Evolutionary conservation across 805 yeast species (phyloP), one percentile per base, ranked within the genome.

Genomic region (Tetrapisispora phaffii): DNA sequence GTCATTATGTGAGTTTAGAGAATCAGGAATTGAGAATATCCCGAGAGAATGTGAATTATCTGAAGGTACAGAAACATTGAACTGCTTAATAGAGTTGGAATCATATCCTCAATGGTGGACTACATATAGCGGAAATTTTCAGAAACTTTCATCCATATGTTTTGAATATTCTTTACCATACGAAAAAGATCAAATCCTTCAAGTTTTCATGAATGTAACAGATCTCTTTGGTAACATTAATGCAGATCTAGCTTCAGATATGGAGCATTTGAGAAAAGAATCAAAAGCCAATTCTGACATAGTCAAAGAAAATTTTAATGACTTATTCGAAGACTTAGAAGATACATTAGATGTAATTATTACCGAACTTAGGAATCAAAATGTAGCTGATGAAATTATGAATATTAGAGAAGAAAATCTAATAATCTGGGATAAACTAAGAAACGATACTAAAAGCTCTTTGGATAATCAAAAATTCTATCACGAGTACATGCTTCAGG

Each of bases 31-130:
- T 1, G 54, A 51, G 4, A 66, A 63, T 16, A 44, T 50, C 23
- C 58, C 59, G 9, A 32, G 33, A n/a, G 35, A 42, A 21, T 57
- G 61, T 34, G 20, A 29, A 3, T 2, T 12, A 8, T 2, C 9
- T 3, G 32, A 23, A 3, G 15, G 44, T 70, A 20, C 5, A 19
- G n/a, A 21, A 7, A 71, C 13, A 24, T 36, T 59, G 39, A 58
- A 59, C 19, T 78, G 82, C 48, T 62, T 77, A 26, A 42, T 50
- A 3, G 60, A 65, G 2, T 49, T 76, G 34, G 75, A 75, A 44
- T 53, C 53, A 20, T 62, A 67, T 2, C 67, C 77, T 0, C 83
- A 80, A 51, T 77, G 81, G 73, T 82, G 90, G 90, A 80, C 88
- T 0, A 77, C 82, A 0, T 82, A 74, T 55, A 79, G 79, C 49